Base-by-base conservation (phyloP, 768 basidiomycete genomes). In the Rhodocollybia butyracea region DNA sequence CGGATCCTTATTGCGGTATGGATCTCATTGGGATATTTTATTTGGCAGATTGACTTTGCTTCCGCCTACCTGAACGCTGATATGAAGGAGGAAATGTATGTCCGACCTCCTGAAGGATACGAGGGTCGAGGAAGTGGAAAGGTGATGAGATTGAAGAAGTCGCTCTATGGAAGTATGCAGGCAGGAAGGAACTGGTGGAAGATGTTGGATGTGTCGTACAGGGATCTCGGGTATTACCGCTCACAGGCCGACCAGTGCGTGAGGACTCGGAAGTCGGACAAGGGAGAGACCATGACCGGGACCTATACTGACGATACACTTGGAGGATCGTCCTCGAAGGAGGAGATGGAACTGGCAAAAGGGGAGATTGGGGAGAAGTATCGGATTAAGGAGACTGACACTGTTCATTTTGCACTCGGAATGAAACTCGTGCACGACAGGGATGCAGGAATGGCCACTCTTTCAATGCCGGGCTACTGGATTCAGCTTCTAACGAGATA, bases 11-110 rank as follows among this genome's bases (percentile, higher is more conserved):
- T 70, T 8, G 65, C 65, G 58, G 26, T 30, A 6, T 50, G 47
- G 47, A 19, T 50, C 47, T 12, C 19, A 5, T 21, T 50, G 12
- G 47, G 47, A 12, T 50, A 30, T n/a, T 17, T 30, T 30, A 50
- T 50, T 34, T 50, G 47, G 47, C 47, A 50, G 22, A 50, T 8
- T 15, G 47, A 50, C 47, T 50, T 50, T 30, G 3, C 47, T 17
- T 50, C 47, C 4, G 47, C 47, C 4, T 50, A 50, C 32, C 30
- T 50, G 24, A 50, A 50, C n/a, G 48, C 48, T 5, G 48, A 51
- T 26, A 38, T 67, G 47, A 61, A 66, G 26, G 64, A 67, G 61
- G 45, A 58, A 19, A 40, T 53, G 13, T 53, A 53, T 19, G 27
- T 30, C 2, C 21, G 51, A 4, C 38, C 41, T 2, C 51, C 51